Conservation (phyloP, 306 rosid species). For the Cucurbita maxima region DNA sequence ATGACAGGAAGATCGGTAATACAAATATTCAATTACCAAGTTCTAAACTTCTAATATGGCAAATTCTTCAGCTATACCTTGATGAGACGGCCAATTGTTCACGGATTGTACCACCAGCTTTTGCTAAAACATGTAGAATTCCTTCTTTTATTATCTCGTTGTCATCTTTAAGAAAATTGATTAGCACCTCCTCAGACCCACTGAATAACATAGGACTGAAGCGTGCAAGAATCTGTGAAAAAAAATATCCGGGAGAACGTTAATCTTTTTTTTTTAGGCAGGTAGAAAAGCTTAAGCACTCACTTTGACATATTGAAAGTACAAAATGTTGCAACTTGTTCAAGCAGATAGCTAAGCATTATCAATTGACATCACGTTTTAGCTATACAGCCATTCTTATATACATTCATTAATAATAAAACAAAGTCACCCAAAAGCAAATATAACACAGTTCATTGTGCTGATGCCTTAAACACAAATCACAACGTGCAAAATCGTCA, state of each 20-base stretch:
- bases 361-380: not conserved
- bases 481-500: not conserved
- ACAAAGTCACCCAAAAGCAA: not conserved
- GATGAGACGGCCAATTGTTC: conserved; percentile 66
- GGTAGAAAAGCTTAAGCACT: not conserved
- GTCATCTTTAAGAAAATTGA: conserved; percentile 67
- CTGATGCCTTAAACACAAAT: not conserved
- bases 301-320: not conserved
- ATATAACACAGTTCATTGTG: not conserved
- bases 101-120: conserved; percentile 87
- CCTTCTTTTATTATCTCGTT: conserved; percentile 79
- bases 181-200: conserved; percentile 69
- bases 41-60: conserved; percentile 3
- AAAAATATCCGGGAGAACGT: not conserved
- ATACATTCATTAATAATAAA: not conserved
- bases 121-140: conserved; percentile 58
- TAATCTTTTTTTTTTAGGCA: not conserved
- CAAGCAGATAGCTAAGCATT: not conserved
- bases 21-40: conserved; percentile 4
- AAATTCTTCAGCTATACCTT: conserved; percentile 35
- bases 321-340: not conserved
- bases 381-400: not conserved
- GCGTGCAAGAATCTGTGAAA: conserved; percentile 71
- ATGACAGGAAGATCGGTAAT: conserved; percentile 15
- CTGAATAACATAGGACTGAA: conserved; percentile 66